These are phyloP conservation scores for Teunomyces panamensis DNA, from an alignment of 805 yeast genomes.

Conservation along the genomic window DNA sequence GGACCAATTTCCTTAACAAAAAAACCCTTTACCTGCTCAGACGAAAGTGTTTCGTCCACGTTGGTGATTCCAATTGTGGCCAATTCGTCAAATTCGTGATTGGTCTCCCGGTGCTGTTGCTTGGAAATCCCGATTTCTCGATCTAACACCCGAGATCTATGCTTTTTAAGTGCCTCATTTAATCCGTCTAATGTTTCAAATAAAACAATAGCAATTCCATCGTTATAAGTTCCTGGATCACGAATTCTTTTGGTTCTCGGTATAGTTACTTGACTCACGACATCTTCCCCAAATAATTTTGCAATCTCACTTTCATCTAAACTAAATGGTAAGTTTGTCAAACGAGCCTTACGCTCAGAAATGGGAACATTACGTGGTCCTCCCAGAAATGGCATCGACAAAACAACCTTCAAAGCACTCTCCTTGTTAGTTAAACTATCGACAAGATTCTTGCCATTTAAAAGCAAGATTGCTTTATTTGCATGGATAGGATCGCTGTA, in stretches of 20 bases:
- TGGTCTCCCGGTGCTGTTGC: slow-evolving; percentile 6
- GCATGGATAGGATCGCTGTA: slow-evolving; percentile 45
- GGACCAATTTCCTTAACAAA: slow-evolving; percentile 27
- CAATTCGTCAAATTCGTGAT: slow-evolving; percentile 16
- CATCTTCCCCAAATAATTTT: slow-evolving; percentile 48
- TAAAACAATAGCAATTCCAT: slow-evolving; percentile 66
- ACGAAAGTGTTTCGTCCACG: slow-evolving; percentile 33
- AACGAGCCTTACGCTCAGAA: slow-evolving; percentile 56
- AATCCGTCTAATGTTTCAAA: slow-evolving; percentile 48
- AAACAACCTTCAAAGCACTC: slow-evolving; percentile 50
- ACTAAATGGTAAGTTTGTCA: slow-evolving; percentile 51
- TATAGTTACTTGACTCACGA: slow-evolving; percentile 48
- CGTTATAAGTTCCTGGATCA: slow-evolving; percentile 36
- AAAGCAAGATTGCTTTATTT: slow-evolving; percentile 33
- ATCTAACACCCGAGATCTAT: slow-evolving; percentile 43
- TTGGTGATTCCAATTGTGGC: slow-evolving; percentile 20
- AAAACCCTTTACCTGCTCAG: slow-evolving; percentile 28
- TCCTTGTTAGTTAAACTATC: slow-evolving; percentile 21
- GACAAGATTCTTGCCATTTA: slow-evolving; percentile 38
- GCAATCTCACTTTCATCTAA: slow-evolving; percentile 38
- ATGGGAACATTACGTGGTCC: slow-evolving; percentile 27
- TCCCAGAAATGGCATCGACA: slow-evolving; percentile 51
- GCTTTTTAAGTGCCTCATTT: slow-evolving; percentile 39
- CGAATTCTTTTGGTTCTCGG: slow-evolving; percentile 34
- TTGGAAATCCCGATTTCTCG: slow-evolving; percentile 46